phyloP scores from a whole-genome alignment of 768 basidiomycete species.

The Tylopilus intermedius region DNA sequence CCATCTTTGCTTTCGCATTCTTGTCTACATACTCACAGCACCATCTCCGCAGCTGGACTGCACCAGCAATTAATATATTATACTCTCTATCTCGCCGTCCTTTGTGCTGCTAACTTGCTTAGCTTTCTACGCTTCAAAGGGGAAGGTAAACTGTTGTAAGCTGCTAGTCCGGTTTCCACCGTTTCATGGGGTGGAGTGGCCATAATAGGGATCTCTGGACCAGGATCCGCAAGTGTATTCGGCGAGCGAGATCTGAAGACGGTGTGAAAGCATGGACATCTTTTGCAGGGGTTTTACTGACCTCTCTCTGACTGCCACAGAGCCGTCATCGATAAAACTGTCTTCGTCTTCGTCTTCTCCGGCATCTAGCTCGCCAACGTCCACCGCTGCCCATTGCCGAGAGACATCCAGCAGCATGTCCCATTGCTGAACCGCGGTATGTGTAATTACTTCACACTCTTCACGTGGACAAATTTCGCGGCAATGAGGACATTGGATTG shows the following conservation, averaged over 20 bases:
- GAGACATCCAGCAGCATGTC: slow-evolving; percentile 16
- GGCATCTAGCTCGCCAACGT: slow-evolving; percentile 8
- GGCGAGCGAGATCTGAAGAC: slow-evolving; percentile 1
- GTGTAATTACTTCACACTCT: slow-evolving; percentile 16
- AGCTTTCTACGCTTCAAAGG: slow-evolving; percentile 20
- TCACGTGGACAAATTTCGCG: slow-evolving; percentile 8
- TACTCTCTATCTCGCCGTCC: slow-evolving; percentile 7
- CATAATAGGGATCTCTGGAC: not conserved
- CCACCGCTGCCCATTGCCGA: slow-evolving; percentile 14
- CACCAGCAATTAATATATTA: slow-evolving; percentile 10
- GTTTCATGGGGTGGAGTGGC: slow-evolving; percentile 1
- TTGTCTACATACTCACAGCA: slow-evolving; percentile 23
- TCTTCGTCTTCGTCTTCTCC: slow-evolving; percentile 6
- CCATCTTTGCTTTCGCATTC: slow-evolving; percentile 14
- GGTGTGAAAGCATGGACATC: slow-evolving; percentile 6
- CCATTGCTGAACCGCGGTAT: slow-evolving; percentile 17
- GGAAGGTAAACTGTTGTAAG: slow-evolving; percentile 21
- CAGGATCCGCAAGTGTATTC: slow-evolving; percentile 3
- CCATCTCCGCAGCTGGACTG: slow-evolving; percentile 19
- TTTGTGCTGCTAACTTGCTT: slow-evolving; percentile 10
- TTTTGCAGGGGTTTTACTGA: not conserved
- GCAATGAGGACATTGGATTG: slow-evolving; percentile 20
- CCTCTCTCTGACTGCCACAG: slow-evolving; percentile 8
- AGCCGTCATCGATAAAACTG: slow-evolving; percentile 2
- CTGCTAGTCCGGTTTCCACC: not conserved